These are phyloP conservation scores for Coemansia sp. DNA, from an alignment of 192 early-diverging fungal species.

Conservation along the genomic window DNA sequence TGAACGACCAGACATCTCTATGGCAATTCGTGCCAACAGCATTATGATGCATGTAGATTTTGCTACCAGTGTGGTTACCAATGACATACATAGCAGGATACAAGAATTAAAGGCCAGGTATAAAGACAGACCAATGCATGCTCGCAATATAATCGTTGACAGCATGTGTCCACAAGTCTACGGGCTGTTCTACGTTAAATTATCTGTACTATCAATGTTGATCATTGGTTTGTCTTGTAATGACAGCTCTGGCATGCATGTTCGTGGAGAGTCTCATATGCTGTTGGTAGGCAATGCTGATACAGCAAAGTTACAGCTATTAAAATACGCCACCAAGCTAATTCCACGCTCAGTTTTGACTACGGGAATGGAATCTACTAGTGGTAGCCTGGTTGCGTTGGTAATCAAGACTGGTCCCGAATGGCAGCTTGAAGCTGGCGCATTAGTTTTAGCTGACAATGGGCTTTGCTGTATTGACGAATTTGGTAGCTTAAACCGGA, in stretches of 20 bases:
- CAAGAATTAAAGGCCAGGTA: slow-evolving; percentile 57
- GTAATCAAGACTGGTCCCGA: slow-evolving; percentile 72
- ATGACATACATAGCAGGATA: slow-evolving; percentile 58
- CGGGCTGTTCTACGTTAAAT: slow-evolving; percentile 66
- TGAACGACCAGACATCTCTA: slow-evolving; percentile 79
- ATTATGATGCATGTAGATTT: slow-evolving; percentile 85
- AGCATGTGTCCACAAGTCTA: slow-evolving; percentile 68
- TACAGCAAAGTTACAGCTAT: slow-evolving; percentile 75
- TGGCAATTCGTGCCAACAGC: slow-evolving; percentile 95
- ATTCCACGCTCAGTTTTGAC: slow-evolving; percentile 68
- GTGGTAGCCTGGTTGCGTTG: slow-evolving; percentile 69
- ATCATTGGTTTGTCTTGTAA: slow-evolving; percentile 63
- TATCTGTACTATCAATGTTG: slow-evolving; percentile 69
- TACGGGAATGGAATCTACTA: slow-evolving; percentile 74
- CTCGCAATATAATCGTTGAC: slow-evolving; percentile 60
- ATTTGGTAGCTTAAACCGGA: slow-evolving; percentile 72
- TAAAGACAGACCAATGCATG: slow-evolving; percentile 16
- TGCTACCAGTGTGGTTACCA: slow-evolving; percentile 70
- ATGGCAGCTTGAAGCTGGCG: slow-evolving; percentile 81
- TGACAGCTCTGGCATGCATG: slow-evolving; percentile 58
- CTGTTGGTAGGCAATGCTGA: slow-evolving; percentile 78
- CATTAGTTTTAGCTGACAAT: slow-evolving; percentile 72
- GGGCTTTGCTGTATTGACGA: slow-evolving; percentile 82
- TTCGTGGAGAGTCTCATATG: slow-evolving; percentile 70
- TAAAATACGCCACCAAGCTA: slow-evolving; percentile 65